A percentile compares a stretch with the other conserved stretches of the same genome.
These are phyloP conservation scores for Phytophthora chlamydospora DNA, from an alignment of 352 stramenopile genomes.

Conservation along the genomic window DNA sequence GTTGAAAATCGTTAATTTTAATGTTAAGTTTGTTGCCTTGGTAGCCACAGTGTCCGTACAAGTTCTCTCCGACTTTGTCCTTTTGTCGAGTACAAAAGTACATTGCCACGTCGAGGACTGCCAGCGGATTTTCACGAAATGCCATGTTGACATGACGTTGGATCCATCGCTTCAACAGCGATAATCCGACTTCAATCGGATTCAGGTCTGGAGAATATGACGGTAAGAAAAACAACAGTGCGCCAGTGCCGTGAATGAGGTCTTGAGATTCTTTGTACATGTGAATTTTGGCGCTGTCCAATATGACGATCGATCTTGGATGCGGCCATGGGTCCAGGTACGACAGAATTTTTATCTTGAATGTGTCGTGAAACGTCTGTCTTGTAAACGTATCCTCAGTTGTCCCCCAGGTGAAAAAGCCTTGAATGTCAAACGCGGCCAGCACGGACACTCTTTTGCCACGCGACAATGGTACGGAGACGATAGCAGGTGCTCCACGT, in stretches of 20 bases:
- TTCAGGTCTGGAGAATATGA: conserved; percentile 1
- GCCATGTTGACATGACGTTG: conserved; percentile 7
- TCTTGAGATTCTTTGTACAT: conserved; percentile 14
- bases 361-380: conserved; percentile 22
- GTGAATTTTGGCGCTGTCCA: conserved; percentile 38
- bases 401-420: conserved; percentile 20
- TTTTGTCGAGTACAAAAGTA: conserved; percentile 7
- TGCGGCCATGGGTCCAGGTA: conserved; percentile 28
- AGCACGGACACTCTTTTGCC: conserved; percentile 26
- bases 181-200: conserved; percentile 14
- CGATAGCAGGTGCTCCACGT: conserved; percentile 14
- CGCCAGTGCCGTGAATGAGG: conserved; percentile 3
- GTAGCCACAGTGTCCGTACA: neutral
- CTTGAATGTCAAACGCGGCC: conserved; percentile 24
- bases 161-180: conserved; percentile 9
- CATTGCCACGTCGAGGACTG: conserved; percentile 1
- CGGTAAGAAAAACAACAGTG: conserved; percentile 6
- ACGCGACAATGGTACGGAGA: conserved; percentile 10
- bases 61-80: neutral
- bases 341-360: conserved; percentile 9
- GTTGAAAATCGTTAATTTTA: neutral
- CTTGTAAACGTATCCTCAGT: conserved; percentile 30
- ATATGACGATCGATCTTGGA: conserved; percentile 26
- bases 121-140: neutral
- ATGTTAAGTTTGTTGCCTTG: conserved; percentile 4